These are phyloP conservation scores for Favolaschia claudopus DNA, from an alignment of 768 basidiomycete genomes.

Conservation along the genomic window DNA sequence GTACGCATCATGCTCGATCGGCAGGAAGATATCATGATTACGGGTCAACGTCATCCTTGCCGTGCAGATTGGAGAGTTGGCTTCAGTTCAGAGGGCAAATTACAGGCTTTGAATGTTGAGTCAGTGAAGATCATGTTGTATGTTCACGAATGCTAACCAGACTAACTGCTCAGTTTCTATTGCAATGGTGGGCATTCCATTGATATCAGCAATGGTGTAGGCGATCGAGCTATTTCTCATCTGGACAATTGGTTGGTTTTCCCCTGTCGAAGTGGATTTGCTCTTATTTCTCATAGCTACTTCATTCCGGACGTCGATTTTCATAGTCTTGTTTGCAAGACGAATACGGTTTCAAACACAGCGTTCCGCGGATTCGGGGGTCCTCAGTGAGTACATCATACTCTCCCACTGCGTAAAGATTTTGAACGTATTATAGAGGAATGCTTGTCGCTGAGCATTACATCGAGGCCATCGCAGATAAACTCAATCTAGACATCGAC, in stretches of 20 bases:
- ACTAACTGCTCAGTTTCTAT: slow-evolving; percentile 8
- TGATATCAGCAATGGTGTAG: slow-evolving; percentile 27
- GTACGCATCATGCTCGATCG: slow-evolving; percentile 28
- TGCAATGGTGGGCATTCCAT: slow-evolving; percentile 28
- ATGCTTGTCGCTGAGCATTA: slow-evolving; percentile 30
- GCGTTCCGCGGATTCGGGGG: slow-evolving; percentile 27
- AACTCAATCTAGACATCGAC: slow-evolving; percentile 26
- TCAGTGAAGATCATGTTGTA: slow-evolving; percentile 1
- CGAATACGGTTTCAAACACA: slow-evolving; percentile 26
- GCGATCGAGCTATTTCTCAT: slow-evolving; percentile 25
- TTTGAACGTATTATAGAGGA: slow-evolving; percentile 4
- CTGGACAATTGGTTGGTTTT: slow-evolving; percentile 25
- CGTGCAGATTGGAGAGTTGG: slow-evolving; percentile 28
- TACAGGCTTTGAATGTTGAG: slow-evolving; percentile 24
- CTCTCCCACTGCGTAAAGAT: not conserved
- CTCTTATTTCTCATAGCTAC: not conserved
- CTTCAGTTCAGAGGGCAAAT: slow-evolving; percentile 25
- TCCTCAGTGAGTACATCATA: slow-evolving; percentile 17
- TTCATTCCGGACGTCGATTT: slow-evolving; percentile 28
- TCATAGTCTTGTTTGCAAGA: slow-evolving; percentile 26
- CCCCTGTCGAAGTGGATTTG: not conserved
- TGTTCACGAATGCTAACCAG: not conserved
- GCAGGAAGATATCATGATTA: slow-evolving; percentile 28
- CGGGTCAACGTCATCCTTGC: slow-evolving; percentile 28
- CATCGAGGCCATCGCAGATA: slow-evolving; percentile 24